Percentiles rank a stretch among this genome's conserved stretches.
phyloP scores from a whole-genome alignment of 805 yeast genomes.

The Candida verbasci region DNA sequence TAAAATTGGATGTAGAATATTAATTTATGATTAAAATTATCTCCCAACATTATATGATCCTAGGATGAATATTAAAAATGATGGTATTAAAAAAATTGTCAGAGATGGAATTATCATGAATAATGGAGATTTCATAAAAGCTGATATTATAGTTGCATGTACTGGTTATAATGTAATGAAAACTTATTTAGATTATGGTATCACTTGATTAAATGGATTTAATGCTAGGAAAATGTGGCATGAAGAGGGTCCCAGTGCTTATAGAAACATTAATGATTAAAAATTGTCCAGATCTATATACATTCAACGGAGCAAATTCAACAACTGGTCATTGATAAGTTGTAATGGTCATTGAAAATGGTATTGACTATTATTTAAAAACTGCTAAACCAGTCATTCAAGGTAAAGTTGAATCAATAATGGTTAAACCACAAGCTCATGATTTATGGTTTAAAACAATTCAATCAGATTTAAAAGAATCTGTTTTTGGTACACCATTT shows the following conservation, averaged over 20 bases:
- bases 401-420: slow-evolving; percentile 23
- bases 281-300: slow-evolving; percentile 30
- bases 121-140: slow-evolving; percentile 23
- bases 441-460: slow-evolving; percentile 27
- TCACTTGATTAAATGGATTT: slow-evolving; percentile 23
- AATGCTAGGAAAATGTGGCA: slow-evolving; percentile 20
- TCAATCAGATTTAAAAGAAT: slow-evolving; percentile 20
- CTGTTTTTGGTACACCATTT: slow-evolving; percentile 33
- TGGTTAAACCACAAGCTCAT: slow-evolving; percentile 26
- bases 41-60: slow-evolving; percentile 29
- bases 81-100: slow-evolving; percentile 20
- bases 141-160: slow-evolving; percentile 40
- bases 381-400: slow-evolving; percentile 23
- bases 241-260: slow-evolving; percentile 25
- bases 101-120: slow-evolving; percentile 25
- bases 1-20: slow-evolving; percentile 39
- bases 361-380: slow-evolving; percentile 18
- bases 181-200: slow-evolving; percentile 13
- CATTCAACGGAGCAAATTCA: slow-evolving; percentile 37
- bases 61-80: slow-evolving; percentile 18
- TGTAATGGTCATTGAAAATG: slow-evolving; percentile 35
- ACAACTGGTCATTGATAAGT: slow-evolving; percentile 43
- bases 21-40: slow-evolving; percentile 35
- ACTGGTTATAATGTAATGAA: slow-evolving; percentile 32
- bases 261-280: slow-evolving; percentile 29